Conservation (phyloP, 768 basidiomycete species). For the Lactarius vividus region DNA sequence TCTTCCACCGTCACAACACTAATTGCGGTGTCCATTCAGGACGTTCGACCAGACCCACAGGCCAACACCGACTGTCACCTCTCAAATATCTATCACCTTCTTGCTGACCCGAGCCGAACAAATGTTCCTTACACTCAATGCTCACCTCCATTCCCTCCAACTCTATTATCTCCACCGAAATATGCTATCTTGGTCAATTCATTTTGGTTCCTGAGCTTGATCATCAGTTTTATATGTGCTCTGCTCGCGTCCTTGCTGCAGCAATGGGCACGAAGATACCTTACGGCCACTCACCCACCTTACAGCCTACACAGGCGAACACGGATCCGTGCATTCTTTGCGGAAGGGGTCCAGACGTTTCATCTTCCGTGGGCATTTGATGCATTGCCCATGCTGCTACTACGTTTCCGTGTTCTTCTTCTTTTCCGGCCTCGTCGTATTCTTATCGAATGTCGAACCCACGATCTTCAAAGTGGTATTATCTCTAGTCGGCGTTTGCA, state of each 20-base stretch:
- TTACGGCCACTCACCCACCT: neutral
- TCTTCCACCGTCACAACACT: no score
- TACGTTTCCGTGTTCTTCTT: conserved; percentile 19
- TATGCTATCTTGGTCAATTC: conserved; percentile 10
- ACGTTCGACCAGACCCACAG: no score
- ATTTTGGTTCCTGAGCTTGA: conserved; percentile 14
- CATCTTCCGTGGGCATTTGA: neutral
- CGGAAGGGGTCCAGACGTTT: neutral
- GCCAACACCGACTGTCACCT: no score
- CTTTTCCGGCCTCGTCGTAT: conserved; percentile 17
- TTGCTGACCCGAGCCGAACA: no score
- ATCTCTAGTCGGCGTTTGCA: no score
- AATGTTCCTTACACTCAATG: no score
- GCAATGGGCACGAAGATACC: neutral
- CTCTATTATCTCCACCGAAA: no score
- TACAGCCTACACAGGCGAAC: conserved; percentile 11
- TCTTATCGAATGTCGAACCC: conserved; percentile 1
- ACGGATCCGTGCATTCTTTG: conserved; percentile 13
- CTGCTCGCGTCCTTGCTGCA: conserved; percentile 10
- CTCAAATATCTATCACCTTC: no score
- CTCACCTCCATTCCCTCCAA: no score
- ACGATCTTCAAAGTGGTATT: neutral
- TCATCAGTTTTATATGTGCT: conserved; percentile 11
- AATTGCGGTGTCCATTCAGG: no score
- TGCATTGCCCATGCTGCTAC: conserved; percentile 1